These are phyloP conservation scores for Monascus ruber DNA, from an alignment of 2,329 filamentous ascomycete genomes.

Conservation along the genomic window DNA sequence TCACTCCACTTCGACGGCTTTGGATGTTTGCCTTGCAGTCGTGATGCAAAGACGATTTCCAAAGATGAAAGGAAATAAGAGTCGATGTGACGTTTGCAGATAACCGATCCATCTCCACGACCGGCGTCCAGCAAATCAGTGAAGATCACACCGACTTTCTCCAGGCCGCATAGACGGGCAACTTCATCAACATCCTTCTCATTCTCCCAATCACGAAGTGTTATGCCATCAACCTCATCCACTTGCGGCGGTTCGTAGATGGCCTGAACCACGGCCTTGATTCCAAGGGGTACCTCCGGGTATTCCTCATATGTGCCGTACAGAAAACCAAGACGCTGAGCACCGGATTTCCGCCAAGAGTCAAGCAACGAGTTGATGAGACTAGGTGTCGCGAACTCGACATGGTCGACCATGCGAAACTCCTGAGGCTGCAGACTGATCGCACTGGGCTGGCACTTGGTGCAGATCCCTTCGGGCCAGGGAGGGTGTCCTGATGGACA, in stretches of 20 bases:
- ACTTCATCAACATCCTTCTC: conserved; percentile 72
- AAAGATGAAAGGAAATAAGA: conserved; percentile 90
- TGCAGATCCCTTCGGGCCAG: conserved; percentile 95
- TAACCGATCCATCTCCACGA: conserved; percentile 67
- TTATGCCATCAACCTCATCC: conserved; percentile 79
- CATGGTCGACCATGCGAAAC: conserved; percentile 96
- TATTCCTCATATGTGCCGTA: conserved; percentile 91
- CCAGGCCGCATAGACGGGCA: conserved; percentile 70
- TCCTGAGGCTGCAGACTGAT: conserved; percentile 89
- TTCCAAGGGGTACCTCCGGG: conserved; percentile 78
- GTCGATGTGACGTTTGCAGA: conserved; percentile 93
- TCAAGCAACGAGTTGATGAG: conserved; percentile 85
- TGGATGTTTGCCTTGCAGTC: conserved; percentile 77
- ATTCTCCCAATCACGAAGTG: conserved; percentile 72
- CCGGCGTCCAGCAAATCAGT: conserved; percentile 82
- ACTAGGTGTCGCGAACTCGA: conserved; percentile 78
- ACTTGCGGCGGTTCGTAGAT: conserved; percentile 94
- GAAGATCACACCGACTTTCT: conserved; percentile 87
- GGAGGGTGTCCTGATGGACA: conserved; percentile 87
- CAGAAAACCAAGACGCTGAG: conserved; percentile 76
- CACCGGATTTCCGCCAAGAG: conserved; percentile 77
- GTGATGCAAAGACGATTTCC: conserved; percentile 79
- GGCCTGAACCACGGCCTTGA: conserved; percentile 91
- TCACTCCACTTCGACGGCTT: conserved; percentile 96
- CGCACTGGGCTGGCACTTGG: conserved; percentile 93